Conservation (phyloP, 768 basidiomycete genomes). For the Pleurotus cornucopiae region DNA sequence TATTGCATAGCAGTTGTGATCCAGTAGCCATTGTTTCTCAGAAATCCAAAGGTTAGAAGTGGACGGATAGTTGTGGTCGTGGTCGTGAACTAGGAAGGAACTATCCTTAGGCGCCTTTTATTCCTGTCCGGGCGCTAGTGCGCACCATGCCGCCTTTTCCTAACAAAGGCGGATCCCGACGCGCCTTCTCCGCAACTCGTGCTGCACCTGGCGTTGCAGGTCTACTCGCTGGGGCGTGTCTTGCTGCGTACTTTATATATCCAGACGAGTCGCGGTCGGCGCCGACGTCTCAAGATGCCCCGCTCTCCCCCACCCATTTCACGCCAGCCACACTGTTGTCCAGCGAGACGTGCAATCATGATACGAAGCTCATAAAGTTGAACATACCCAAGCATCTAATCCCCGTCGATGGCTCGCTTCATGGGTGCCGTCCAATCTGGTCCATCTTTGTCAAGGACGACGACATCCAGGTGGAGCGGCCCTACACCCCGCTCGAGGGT, state of each 20-base stretch:
- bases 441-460: conserved; percentile 82
- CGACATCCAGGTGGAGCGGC: conserved; percentile 84
- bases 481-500: conserved; percentile 79
- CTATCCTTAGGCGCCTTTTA: background rate
- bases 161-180: conserved; percentile 4
- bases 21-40: background rate
- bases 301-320: conserved; percentile 51
- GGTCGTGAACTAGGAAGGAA: background rate
- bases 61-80: conserved; percentile 8
- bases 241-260: conserved; percentile 49
- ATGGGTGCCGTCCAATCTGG: conserved; percentile 49
- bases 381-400: conserved; percentile 44
- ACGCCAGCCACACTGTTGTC: conserved; percentile 56
- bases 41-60: background rate
- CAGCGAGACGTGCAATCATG: conserved; percentile 45
- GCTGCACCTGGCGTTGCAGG: no score
- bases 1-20: conserved; percentile 6
- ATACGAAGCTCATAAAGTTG: conserved; percentile 64
- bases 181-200: conserved; percentile 1
- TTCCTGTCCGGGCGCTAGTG: background rate
- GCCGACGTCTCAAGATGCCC: conserved; percentile 31
- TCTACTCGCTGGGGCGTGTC: conserved; percentile 34
- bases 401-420: conserved; percentile 11
- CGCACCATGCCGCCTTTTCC: conserved; percentile 2
- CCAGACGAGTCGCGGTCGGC: conserved; percentile 42